Evolutionary conservation across 2,329 filamentous ascomycete genomes (phyloP).

Genomic region (Aspergillus fischeri): DNA sequence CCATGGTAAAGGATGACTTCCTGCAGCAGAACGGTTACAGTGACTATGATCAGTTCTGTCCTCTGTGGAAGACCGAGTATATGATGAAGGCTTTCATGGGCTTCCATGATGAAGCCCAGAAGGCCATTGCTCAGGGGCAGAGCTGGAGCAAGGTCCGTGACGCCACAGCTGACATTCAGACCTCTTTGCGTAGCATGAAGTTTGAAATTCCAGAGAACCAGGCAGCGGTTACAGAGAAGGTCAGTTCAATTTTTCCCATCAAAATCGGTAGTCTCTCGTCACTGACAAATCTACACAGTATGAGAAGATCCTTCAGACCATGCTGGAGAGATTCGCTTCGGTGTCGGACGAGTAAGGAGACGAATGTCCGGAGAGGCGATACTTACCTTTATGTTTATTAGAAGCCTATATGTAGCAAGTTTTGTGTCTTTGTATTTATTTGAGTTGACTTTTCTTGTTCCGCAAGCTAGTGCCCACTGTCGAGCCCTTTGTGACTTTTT

Average conservation of each 20-base stretch:
- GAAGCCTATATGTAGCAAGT: slow-evolving; percentile 32
- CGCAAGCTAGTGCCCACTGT: neutral
- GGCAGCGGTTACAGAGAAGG: slow-evolving; percentile 78
- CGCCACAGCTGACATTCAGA: slow-evolving; percentile 80
- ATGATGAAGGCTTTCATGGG: slow-evolving; percentile 99
- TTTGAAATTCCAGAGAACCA: slow-evolving; percentile 89
- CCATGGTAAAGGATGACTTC: slow-evolving; percentile 95
- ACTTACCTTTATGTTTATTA: slow-evolving; percentile 14
- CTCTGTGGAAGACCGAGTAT: slow-evolving; percentile 99
- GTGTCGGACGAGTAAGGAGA: slow-evolving; percentile 81
- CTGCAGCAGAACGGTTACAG: slow-evolving; percentile 98
- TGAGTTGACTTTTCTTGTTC: slow-evolving; percentile 10
- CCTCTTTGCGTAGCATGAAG: slow-evolving; percentile 84
- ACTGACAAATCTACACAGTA: slow-evolving; percentile 60
- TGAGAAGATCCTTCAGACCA: slow-evolving; percentile 81
- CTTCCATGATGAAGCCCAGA: slow-evolving; percentile 96
- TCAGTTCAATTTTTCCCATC: slow-evolving; percentile 36
- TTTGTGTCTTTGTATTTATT: slow-evolving; percentile 32
- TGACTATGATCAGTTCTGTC: slow-evolving; percentile 98
- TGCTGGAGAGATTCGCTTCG: slow-evolving; percentile 96
- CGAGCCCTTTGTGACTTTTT: neutral
- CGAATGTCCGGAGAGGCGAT: slow-evolving; percentile 6
- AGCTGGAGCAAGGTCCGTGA: slow-evolving; percentile 92
- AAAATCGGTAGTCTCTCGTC: slow-evolving; percentile 10
- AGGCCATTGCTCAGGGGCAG: slow-evolving; percentile 86